phyloP scores from a whole-genome alignment of 2,329 filamentous ascomycete species.

The Coccinonectria pachysandricola region DNA sequence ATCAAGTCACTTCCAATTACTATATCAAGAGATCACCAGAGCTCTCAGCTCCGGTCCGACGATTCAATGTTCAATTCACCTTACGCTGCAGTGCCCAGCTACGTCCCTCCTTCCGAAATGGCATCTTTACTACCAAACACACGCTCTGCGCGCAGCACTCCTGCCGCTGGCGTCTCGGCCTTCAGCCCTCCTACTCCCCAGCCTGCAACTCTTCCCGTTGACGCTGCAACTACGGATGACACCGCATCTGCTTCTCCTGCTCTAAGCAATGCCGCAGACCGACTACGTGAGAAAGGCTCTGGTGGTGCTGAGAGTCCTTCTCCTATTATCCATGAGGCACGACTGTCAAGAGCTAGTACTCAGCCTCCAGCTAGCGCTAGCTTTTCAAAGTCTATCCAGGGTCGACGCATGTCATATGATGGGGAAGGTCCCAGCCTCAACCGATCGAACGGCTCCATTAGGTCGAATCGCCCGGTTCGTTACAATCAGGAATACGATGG shows the following conservation, averaged over 20 bases:
- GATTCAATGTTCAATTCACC: constrained; percentile 8
- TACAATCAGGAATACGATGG: constrained; percentile 19
- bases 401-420: no score
- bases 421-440: no score
- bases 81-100: constrained; percentile 2
- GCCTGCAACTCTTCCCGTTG: constrained; percentile 2
- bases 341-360: no score
- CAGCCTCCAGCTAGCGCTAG: no score
- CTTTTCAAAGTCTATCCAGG: no score
- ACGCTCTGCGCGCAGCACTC: constrained; percentile 17
- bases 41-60: no score
- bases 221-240: constrained; percentile 7
- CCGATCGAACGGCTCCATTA: constrained; percentile 11
- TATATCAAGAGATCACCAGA: no score
- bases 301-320: no score
- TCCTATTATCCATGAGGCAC: no score
- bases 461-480: constrained; percentile 12
- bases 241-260: constrained; percentile 7
- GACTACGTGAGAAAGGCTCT: no score
- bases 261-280: constrained; percentile 3
- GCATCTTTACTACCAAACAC: constrained; percentile 9
- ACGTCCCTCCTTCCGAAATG: constrained; percentile 7
- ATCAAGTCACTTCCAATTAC: no score
- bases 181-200: constrained; percentile 11
- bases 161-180: constrained; percentile 8